Base-by-base conservation (phyloP, 140 eudicot genomes). In the Senecio squalidus region DNA sequence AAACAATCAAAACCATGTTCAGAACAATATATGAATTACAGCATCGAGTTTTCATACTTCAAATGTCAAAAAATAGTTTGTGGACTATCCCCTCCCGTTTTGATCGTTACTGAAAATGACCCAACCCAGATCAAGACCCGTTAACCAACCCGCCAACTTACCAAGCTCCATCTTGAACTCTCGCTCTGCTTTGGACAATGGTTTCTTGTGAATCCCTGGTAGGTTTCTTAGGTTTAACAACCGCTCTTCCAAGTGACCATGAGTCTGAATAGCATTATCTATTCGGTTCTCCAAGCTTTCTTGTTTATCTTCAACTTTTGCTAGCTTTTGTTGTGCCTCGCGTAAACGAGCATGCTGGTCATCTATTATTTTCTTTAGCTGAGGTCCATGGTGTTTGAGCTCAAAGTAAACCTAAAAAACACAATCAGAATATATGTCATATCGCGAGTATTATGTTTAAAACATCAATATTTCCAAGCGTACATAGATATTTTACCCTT, bases 81-180 rank as follows among this genome's bases (percentile, higher is more conserved):
- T 13, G 17, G 44, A 38, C 4, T 4, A 44, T 4, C 21, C 50
- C 50, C 1, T 7, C 50, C 24, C 24, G 8, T 44, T 44, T 17
- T 11, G 18, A 44, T 23, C n/a, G n/a, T n/a, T n/a, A n/a, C n/a
- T n/a, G n/a, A 10, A 36, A 1, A 36, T 36, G 16, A 36, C 15
- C 43, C 43, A 34, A 36, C 43, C 43, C 43, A 2, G n/a, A n/a
- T 36, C 14, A 9, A 2, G 15, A 36, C 43, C 43, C 43, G 14
- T 36, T 36, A 26, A 31, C 22, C 18, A 34, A 20, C 8, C 44
- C 49, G 9, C 31, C 38, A 26, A 38, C 67, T 77, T 74, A 91
- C 96, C 98, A 33, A 92, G 86, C 79, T 92, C 96, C 48, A 66
- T 70, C 74, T 87, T 92, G 82, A 92, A 92, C 60, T 92, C 96